Base-by-base conservation (phyloP, 768 basidiomycete species). In the Lentinula lateritia region DNA sequence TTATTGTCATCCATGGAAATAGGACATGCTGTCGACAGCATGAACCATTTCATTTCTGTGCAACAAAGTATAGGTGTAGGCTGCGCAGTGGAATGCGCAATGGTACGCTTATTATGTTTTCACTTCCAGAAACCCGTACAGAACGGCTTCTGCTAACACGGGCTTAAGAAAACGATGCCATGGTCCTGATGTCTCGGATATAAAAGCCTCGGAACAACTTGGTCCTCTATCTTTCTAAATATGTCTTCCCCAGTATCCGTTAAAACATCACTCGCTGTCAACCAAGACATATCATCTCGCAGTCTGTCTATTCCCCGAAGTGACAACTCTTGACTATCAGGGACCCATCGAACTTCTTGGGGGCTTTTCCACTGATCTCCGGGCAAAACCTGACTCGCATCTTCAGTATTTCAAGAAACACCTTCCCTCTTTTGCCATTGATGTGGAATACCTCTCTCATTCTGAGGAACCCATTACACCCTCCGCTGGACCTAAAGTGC, bases 341-440 rank as follows among this genome's bases (percentile, higher is more conserved):
- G 73, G 73, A 6, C 69, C 74, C 18, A 61, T 74, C 20, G 72
- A 74, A 60, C 62, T 73, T 0, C 62, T 76, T n/a, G 65, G 66
- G 20, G 64, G 64, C 12, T 57, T 66, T 20, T 67, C 65, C 2
- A 43, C 63, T 43, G 63, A 65, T 42, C 63, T 60, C 39, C 61
- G 64, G n/a, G 2, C 62, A 55, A 13, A 59, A 58, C 9, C 35
- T 58, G 35, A 64, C 28, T 6, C 50, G 54, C 18, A 55, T 55
- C 53, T 55, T 12, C 18, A 35, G 5, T 8, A 42, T 10, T 10
- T 46, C 56, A 46, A 28, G 62, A 12, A 18, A 58, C 53, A 62
- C 38, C 18, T 45, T 18, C 62, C 64, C 5, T 55, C 60, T 20
- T 52, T 65, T 46, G 61, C 42, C 36, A 66, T 69, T 39, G 69